Percentiles rank a stretch among this genome's conserved stretches.
phyloP scores from a whole-genome alignment of 1,139 yeast genomes.

The Hemisphaericaspora lyxosophila region DNA sequence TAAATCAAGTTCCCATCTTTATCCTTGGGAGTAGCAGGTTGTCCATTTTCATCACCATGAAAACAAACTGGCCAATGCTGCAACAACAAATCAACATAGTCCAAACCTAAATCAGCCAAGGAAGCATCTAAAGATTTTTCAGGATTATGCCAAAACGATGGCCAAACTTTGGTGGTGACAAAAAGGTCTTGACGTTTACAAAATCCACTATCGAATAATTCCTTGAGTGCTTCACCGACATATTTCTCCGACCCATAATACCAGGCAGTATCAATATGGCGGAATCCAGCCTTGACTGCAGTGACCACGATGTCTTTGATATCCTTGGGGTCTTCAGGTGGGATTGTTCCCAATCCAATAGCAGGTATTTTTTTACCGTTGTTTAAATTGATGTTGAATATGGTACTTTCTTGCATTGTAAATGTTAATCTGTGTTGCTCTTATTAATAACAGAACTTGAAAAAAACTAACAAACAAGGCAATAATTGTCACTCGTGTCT shows the following conservation, averaged over 20 bases:
- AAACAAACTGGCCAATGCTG: conserved; percentile 63
- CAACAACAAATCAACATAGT: conserved; percentile 56
- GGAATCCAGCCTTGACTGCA: conserved; percentile 42
- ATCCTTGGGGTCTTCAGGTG: conserved; percentile 31
- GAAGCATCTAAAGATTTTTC: conserved; percentile 39
- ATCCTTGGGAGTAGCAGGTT: conserved; percentile 35
- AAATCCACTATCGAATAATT: conserved; percentile 46
- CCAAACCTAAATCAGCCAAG: conserved; percentile 43
- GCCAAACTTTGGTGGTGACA: conserved; percentile 64
- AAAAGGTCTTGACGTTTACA: conserved; percentile 57
- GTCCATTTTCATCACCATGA: conserved; percentile 38
- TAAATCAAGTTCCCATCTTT: conserved; percentile 41
- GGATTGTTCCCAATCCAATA: conserved; percentile 41
- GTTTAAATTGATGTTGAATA: conserved; percentile 23
- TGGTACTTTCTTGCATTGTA: conserved; percentile 22
- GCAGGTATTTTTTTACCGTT: conserved; percentile 39
- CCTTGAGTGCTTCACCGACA: conserved; percentile 52
- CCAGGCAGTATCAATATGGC: conserved; percentile 47
- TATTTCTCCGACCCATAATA: conserved; percentile 50
- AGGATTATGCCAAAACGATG: conserved; percentile 36
- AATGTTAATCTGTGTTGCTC: too few relatives aligned
- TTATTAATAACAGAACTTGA: too few relatives aligned
- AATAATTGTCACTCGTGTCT: too few relatives aligned
- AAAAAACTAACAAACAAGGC: too few relatives aligned
- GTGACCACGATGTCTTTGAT: conserved; percentile 38